Percentiles rank a stretch among this genome's conserved stretches.
Evolutionary conservation across 169 alveolate species (phyloP).

Genomic region (Eimeria tenella): DNA sequence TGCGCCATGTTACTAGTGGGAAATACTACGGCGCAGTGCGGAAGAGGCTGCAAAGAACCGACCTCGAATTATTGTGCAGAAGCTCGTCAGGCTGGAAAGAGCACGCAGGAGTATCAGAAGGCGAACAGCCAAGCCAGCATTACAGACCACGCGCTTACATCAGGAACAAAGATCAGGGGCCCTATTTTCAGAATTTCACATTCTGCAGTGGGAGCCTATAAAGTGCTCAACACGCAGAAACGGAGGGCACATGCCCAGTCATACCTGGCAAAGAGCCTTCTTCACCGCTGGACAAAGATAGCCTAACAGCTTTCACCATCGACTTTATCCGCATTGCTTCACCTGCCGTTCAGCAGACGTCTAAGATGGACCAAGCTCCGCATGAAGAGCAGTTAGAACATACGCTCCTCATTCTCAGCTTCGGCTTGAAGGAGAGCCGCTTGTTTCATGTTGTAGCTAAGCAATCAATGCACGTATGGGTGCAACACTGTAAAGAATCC

Average conservation of each 20-base stretch:
- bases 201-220: constrained; percentile 2
- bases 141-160: constrained; percentile 68
- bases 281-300: constrained; percentile 14
- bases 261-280: constrained; percentile 71
- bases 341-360: constrained; percentile 15
- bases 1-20: constrained; percentile 70
- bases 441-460: constrained; percentile 61
- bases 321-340: constrained; percentile 67
- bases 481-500: neutral
- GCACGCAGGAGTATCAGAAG: neutral
- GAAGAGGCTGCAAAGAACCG: neutral
- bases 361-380: neutral
- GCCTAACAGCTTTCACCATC: constrained; percentile 66
- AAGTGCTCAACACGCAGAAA: neutral
- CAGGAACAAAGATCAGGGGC: constrained; percentile 85
- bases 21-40: neutral
- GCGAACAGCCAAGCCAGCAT: neutral
- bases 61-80: constrained; percentile 59
- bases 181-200: constrained; percentile 86
- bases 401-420: constrained; percentile 74
- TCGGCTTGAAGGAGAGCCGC: constrained; percentile 71
- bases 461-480: neutral
- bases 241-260: neutral
- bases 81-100: constrained; percentile 72
- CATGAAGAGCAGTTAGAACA: neutral